phyloP scores from a whole-genome alignment of 306 rosid species.

The Herpetospermum pedunculosum region DNA sequence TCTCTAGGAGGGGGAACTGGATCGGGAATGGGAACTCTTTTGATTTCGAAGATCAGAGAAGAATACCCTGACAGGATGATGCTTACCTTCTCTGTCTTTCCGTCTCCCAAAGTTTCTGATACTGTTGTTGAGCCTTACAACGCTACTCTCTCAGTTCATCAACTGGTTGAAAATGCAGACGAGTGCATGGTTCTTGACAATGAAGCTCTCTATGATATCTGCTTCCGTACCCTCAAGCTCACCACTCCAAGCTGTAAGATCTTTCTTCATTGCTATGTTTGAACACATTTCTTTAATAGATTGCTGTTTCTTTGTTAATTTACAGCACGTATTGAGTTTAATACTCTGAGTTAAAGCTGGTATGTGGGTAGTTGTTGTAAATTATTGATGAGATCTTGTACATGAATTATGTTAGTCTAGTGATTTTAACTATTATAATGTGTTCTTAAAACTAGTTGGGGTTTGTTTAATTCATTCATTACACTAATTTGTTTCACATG shows the following conservation, averaged over 20 bases:
- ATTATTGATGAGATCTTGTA: not conserved
- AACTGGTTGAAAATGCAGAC: conserved; percentile 66
- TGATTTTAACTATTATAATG: not conserved
- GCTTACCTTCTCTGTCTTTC: conserved; percentile 60
- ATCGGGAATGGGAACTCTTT: conserved; percentile 70
- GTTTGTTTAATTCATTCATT: not conserved
- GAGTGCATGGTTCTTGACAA: conserved; percentile 74
- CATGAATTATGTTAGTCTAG: not conserved
- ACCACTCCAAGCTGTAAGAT: conserved; percentile 72
- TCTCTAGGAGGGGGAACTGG: conserved; percentile 78
- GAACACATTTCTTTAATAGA: not conserved
- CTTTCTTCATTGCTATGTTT: not conserved
- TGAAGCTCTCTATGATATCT: conserved; percentile 63
- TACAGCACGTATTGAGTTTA: not conserved
- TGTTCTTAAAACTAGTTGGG: too few species aligned
- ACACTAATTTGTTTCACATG: not conserved
- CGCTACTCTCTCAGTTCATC: conserved; percentile 67
- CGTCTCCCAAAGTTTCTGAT: conserved; percentile 43
- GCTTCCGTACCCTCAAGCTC: conserved; percentile 74
- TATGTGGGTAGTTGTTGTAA: not conserved
- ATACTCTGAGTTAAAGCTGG: not conserved
- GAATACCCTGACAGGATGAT: conserved; percentile 64
- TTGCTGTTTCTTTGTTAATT: not conserved
- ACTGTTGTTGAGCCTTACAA: conserved; percentile 77
- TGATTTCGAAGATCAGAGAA: conserved; percentile 65